Evolutionary conservation across 2,329 filamentous ascomycete species (phyloP), one percentile per base, ranked within the genome.

Genomic region (Colletotrichum sojae): DNA sequence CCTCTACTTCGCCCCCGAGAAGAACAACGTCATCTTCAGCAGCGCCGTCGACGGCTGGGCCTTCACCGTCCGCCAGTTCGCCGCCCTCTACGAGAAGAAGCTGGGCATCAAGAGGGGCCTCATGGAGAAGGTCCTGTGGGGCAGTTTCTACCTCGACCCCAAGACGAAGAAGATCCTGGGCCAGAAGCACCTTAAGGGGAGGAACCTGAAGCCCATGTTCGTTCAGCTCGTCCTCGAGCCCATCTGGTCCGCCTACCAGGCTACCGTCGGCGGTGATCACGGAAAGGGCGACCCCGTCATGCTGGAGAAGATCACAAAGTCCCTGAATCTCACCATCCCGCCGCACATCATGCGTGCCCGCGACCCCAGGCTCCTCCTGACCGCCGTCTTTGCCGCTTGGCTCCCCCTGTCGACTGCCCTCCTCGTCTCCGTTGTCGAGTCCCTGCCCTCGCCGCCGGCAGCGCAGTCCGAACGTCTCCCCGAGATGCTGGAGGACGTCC

Each of bases 21-120:
- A 95, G 81, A 98, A 98, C 80, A 99, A 99, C 77, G 96, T 99
- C 79, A 98, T 99, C 72, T 99, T 99, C 79, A 94, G 94, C 83
- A 98, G 95, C 78, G 96, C 96, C 69, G 92, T 97, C 65, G 96
- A 99, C 77, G 96, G 96, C n/a, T 99, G 96, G 96, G 96, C 96
- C 3, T 99, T 99, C 76, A 99, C 96, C 0, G 91, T 97, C 57
- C 90, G 94, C 58, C 96, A 99, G 76, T 99, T 99, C 78, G 95
- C 96, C 18, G 89, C 89, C 45, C 84, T 98, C 31, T 99, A 98
- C 77, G 95, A 98, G 81, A 97, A 95, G 84, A 99, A 99, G 80
- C 88, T 99, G 6, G 95, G 96, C 15, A 97, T 98, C 80, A 98
- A 97, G 81, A 89, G 95, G 54, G 90, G 90, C 27, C 82, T 93